Evolutionary conservation across 2,329 filamentous ascomycete genomes (phyloP).

Genomic region (Ilyonectria mors-panacis): DNA sequence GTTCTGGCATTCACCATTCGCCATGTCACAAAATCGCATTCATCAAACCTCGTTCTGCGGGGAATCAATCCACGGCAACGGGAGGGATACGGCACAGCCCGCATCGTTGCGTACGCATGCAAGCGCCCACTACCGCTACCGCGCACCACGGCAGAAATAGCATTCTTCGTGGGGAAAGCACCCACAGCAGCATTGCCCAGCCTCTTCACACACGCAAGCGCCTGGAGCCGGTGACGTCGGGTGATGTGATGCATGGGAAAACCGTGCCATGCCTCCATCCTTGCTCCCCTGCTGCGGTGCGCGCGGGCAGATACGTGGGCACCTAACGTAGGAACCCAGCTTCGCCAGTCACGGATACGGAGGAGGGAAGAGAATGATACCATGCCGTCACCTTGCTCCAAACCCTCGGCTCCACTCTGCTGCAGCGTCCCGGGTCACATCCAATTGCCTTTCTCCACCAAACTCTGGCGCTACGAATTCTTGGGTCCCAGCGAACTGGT

Average conservation of each 20-base stretch:
- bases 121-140: constrained; percentile 3
- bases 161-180: background rate
- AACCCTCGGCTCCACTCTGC: constrained; percentile 32
- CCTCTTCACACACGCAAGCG: constrained; percentile 22
- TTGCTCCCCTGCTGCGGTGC: background rate
- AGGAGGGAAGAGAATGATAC: constrained; percentile 25
- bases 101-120: constrained; percentile 24
- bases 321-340: constrained; percentile 8
- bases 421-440: constrained; percentile 6
- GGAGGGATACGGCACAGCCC: constrained; percentile 19
- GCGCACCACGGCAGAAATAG: background rate
- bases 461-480: background rate
- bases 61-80: constrained; percentile 24
- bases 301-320: background rate
- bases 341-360: constrained; percentile 1
- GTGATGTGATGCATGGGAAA: constrained; percentile 32
- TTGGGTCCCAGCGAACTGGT: background rate
- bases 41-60: constrained; percentile 13
- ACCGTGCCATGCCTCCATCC: constrained; percentile 16
- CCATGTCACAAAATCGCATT: background rate
- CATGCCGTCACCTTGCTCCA: constrained; percentile 37
- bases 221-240: constrained; percentile 20
- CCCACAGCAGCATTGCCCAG: constrained; percentile 4
- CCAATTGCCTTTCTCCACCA: constrained; percentile 3
- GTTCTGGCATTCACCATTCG: background rate